Conservation (phyloP, 2,329 filamentous ascomycete genomes). For the Diplodia intermedia region DNA sequence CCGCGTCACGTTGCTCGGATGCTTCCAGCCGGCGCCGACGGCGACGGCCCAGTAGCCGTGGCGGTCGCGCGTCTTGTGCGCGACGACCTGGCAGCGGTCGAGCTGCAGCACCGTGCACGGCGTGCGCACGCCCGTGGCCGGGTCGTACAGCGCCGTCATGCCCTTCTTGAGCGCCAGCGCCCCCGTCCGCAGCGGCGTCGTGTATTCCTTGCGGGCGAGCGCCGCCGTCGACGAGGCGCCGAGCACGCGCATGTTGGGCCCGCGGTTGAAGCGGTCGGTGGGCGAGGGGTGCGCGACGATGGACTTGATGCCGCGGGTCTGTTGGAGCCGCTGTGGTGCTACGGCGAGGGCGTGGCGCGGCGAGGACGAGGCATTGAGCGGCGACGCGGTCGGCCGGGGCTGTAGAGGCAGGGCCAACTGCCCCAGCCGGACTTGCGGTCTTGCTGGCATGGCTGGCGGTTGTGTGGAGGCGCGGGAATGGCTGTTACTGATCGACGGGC, state of each 20-base stretch:
- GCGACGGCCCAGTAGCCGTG: slow-evolving; percentile 97
- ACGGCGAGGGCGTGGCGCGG: neutral
- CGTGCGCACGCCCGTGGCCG: slow-evolving; percentile 74
- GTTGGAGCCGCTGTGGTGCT: neutral
- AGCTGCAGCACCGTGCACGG: slow-evolving; percentile 93
- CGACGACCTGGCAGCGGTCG: slow-evolving; percentile 88
- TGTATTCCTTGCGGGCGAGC: slow-evolving; percentile 63
- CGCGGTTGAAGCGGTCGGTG: slow-evolving; percentile 58
- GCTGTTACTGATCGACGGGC: neutral
- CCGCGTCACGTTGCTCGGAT: slow-evolving; percentile 77
- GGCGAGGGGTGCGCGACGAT: slow-evolving; percentile 25
- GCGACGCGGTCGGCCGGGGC: slow-evolving; percentile 4
- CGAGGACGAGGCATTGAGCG: slow-evolving; percentile 26
- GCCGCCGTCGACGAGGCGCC: slow-evolving; percentile 65
- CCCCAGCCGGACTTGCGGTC: slow-evolving; percentile 15
- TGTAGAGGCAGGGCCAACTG: slow-evolving; percentile 17
- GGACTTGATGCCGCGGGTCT: slow-evolving; percentile 26
- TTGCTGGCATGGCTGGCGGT: slow-evolving; percentile 23
- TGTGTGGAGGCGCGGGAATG: neutral
- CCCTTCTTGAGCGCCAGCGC: slow-evolving; percentile 90
- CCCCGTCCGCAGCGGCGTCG: slow-evolving; percentile 74
- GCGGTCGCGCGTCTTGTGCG: slow-evolving; percentile 78
- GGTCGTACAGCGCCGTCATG: slow-evolving; percentile 89
- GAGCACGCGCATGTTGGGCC: slow-evolving; percentile 59
- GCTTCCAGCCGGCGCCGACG: slow-evolving; percentile 78